A percentile compares a stretch with the other conserved stretches of the same genome.
These are phyloP conservation scores for Mesembryanthemum crystallinum DNA, from an alignment of 148 eudicot species.

Conservation along the genomic window DNA sequence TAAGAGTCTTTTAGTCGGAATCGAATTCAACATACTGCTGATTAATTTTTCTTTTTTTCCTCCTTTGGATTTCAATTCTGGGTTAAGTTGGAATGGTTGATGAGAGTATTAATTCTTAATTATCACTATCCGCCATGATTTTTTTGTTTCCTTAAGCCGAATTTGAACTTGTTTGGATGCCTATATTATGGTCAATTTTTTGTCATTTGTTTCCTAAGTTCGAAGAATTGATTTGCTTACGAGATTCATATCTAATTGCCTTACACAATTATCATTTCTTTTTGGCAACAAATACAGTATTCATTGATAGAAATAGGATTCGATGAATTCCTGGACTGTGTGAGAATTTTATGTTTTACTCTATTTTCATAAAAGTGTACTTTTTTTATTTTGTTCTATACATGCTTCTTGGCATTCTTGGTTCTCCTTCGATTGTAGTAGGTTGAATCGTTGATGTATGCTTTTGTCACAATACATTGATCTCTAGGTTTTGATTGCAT, in stretches of 20 bases:
- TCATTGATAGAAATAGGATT: too few relatives aligned
- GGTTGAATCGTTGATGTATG: not conserved
- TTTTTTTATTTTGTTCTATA: too few relatives aligned
- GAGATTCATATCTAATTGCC: not conserved
- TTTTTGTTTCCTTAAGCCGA: not conserved
- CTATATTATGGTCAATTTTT: not conserved
- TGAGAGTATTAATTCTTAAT: too few relatives aligned
- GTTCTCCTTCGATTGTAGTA: not conserved
- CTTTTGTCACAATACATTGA: constrained; percentile 8
- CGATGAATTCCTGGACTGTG: not conserved
- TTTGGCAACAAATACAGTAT: not conserved
- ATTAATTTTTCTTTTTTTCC: not conserved
- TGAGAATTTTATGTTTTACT: not conserved
- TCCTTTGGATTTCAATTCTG: constrained; percentile 3
- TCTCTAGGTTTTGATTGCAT: constrained; percentile 13
- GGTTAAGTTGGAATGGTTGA: not conserved
- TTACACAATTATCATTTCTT: not conserved
- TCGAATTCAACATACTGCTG: not conserved
- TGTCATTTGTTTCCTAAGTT: not conserved
- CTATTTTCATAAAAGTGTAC: not conserved
- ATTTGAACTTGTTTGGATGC: not conserved
- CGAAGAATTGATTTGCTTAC: constrained; percentile 1
- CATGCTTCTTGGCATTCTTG: not conserved
- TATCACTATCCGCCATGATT: not conserved
- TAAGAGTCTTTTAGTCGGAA: not conserved